phyloP scores from a whole-genome alignment of 1,139 yeast species.

The Sugiyamaella sp. region DNA sequence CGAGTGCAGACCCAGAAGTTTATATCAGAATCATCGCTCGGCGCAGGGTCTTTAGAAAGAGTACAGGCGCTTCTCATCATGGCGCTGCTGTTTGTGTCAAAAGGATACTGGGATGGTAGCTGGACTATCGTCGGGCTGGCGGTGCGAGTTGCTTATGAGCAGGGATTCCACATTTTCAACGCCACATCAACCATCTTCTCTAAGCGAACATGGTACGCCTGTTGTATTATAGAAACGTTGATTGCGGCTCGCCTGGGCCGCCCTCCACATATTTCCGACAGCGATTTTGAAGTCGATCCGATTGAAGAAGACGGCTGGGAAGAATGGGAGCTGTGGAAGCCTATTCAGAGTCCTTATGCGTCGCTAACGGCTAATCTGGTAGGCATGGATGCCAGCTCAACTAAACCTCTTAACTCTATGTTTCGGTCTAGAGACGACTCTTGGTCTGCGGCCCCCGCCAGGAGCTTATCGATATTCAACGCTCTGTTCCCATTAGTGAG shows the following conservation, averaged over 20 bases:
- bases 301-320: conserved; percentile 27
- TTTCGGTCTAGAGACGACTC: conserved; percentile 10
- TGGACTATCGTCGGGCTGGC: conserved; percentile 29
- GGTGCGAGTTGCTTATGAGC: conserved; percentile 24
- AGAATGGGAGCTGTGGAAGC: conserved; percentile 30
- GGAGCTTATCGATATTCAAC: conserved; percentile 27
- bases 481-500: conserved; percentile 24
- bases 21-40: conserved; percentile 9
- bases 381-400: conserved; percentile 5
- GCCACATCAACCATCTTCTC: conserved; percentile 17
- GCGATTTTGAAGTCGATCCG: conserved; percentile 23
- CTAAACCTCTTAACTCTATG: conserved; percentile 3
- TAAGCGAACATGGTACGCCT: conserved; percentile 30
- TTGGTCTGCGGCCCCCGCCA: conserved; percentile 24
- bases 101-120: conserved; percentile 27
- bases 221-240: conserved; percentile 30
- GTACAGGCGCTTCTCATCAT: conserved; percentile 26
- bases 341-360: conserved; percentile 14
- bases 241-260: conserved; percentile 29
- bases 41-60: conserved; percentile 20
- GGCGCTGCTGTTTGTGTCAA: conserved; percentile 21
- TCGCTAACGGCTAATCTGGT: conserved; percentile 4
- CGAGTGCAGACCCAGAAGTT: conserved; percentile 7
- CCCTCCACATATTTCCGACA: conserved; percentile 25
- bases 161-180: conserved; percentile 22